phyloP scores from a whole-genome alignment of 176 grass and related monocot species.

The Raddia distichophylla region DNA sequence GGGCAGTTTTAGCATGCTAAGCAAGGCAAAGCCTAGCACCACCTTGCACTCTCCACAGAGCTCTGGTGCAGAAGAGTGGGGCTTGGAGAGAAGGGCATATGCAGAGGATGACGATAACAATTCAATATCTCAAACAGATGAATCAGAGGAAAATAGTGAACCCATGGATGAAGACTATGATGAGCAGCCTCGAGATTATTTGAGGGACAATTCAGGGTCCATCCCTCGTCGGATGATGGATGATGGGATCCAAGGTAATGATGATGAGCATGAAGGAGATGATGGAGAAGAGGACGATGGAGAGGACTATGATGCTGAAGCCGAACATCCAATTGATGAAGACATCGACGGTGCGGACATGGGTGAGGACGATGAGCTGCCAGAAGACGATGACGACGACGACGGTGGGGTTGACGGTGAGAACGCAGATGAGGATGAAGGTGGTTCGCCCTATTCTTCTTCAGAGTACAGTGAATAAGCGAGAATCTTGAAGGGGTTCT shows the following conservation, averaged over 20 bases:
- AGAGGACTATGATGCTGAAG: slow-evolving; percentile 57
- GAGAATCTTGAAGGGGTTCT: background rate
- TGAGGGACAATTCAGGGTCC: slow-evolving; percentile 44
- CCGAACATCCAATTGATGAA: slow-evolving; percentile 32
- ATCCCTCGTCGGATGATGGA: slow-evolving; percentile 50
- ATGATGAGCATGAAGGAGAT: slow-evolving; percentile 52
- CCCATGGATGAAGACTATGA: slow-evolving; percentile 67
- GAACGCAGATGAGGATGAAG: slow-evolving; percentile 39
- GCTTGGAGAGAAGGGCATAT: slow-evolving; percentile 62
- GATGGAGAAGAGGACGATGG: slow-evolving; percentile 60
- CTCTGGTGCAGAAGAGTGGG: slow-evolving; percentile 80
- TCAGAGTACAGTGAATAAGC: slow-evolving; percentile 47
- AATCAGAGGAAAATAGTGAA: slow-evolving; percentile 55
- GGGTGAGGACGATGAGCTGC: slow-evolving; percentile 38
- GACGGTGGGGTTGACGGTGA: background rate
- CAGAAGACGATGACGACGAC: slow-evolving; percentile 11
- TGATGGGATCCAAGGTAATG: slow-evolving; percentile 45
- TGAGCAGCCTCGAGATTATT: slow-evolving; percentile 52
- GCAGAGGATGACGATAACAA: slow-evolving; percentile 54
- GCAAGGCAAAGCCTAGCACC: slow-evolving; percentile 47
- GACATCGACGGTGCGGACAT: slow-evolving; percentile 50
- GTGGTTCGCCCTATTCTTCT: slow-evolving; percentile 40
- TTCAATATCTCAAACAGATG: slow-evolving; percentile 49
- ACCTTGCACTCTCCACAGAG: slow-evolving; percentile 60
- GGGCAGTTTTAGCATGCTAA: slow-evolving; percentile 79